Conservation (phyloP, 441 rosid species). For the Erysimum pusillum region DNA sequence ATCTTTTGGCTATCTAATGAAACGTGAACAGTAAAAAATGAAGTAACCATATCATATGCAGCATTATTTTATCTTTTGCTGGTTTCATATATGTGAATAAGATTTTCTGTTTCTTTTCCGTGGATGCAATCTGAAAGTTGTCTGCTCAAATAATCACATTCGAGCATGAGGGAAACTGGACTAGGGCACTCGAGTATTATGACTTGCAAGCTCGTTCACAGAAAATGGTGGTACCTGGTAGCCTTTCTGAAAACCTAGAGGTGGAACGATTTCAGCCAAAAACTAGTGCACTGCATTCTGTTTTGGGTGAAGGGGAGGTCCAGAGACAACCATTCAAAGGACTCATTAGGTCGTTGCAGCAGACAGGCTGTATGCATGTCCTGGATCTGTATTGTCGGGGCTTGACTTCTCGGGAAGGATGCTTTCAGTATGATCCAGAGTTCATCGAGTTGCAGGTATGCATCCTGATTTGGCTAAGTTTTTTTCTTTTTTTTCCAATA, state of each 20-base stretch:
- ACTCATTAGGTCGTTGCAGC: slow-evolving; percentile 90
- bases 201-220: slow-evolving; percentile 90
- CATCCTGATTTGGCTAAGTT: slow-evolving; percentile 21
- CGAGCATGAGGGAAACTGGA: slow-evolving; percentile 99
- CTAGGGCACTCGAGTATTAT: slow-evolving; percentile 93
- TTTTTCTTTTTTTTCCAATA: slow-evolving; percentile 2
- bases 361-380: slow-evolving; percentile 91
- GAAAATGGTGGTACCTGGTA: slow-evolving; percentile 52
- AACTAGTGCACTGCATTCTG: slow-evolving; percentile 46
- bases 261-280: slow-evolving; percentile 49
- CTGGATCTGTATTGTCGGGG: slow-evolving; percentile 93
- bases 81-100: slow-evolving; percentile 46
- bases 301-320: slow-evolving; percentile 58
- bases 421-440: slow-evolving; percentile 80
- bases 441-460: slow-evolving; percentile 92
- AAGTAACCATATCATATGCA: background rate
- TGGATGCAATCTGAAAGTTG: slow-evolving; percentile 59
- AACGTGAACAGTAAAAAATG: slow-evolving; percentile 18
- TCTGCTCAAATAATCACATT: slow-evolving; percentile 89
- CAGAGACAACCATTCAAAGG: slow-evolving; percentile 87
- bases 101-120: slow-evolving; percentile 41
- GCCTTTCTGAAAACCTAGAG: slow-evolving; percentile 51
- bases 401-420: slow-evolving; percentile 74
- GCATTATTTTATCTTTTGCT: slow-evolving; percentile 11
- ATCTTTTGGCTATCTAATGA: background rate